Base-by-base conservation (phyloP, 169 alveolate genomes). In the Plasmodium yoelii region DNA sequence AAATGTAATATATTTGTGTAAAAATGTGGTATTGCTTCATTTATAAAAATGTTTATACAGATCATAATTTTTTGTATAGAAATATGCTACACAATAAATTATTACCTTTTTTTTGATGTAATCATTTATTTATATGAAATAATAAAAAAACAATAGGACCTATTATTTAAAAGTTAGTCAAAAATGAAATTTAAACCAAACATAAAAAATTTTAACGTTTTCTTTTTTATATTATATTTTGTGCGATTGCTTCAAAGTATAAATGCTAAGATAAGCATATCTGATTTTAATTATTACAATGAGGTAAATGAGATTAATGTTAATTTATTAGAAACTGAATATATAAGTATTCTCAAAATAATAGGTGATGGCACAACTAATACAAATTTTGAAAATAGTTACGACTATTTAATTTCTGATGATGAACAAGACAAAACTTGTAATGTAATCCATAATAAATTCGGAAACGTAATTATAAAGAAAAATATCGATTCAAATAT, bases 311-410 rank as follows among this genome's bases (percentile, higher is more conserved):
- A 49, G 24, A 28, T 77, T 34, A 15, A 53, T 51, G 69, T 69
- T n/a, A 75, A 64, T 34, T 24, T 49, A 22, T 51, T 77, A 46
- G 77, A 77, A 77, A 77, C 88, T 51, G 73, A 55, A 5, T 77
- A 77, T 44, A 47, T 77, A 63, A 12, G 61, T 44, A 77, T 77
- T 47, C 65, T 77, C 15, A 64, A 77, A 28, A 15, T 64, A 56
- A 19, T 26, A 39, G 51, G 60, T 57, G 88, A 65, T 51, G 57
- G 88, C 18, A 46, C 8, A 18, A 1, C 15, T 26, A 26, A 67
- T 8, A 26, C 34, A 8, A 26, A 49, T 9, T 64, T 77, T 77
- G 88, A 77, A 57, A 55, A 63, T 63, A 77, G 70, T 64, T 55
- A 77, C 18, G 53, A 56, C 53, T 77, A 77, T 34, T 19, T 77